Conservation (phyloP, 83 land plant genomes). For the Picea abies region DNA sequence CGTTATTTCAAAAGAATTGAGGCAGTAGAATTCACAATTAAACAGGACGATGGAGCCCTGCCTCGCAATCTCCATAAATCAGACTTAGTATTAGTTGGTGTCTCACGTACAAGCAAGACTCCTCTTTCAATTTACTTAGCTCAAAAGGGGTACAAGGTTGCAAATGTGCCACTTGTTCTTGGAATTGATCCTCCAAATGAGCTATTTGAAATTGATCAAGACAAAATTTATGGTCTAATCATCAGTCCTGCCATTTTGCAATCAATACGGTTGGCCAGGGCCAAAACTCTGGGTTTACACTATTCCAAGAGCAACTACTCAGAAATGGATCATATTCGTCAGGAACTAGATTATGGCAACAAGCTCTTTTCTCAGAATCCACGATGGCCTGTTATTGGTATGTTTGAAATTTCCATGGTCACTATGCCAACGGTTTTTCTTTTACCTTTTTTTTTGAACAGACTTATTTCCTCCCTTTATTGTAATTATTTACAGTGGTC, state of each 20-base stretch:
- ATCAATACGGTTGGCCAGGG: slow-evolving; percentile 78
- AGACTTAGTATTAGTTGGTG: slow-evolving; percentile 86
- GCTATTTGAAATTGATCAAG: slow-evolving; percentile 73
- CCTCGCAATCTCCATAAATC: slow-evolving; percentile 79
- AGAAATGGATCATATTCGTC: slow-evolving; percentile 84
- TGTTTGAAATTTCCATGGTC: slow-evolving; percentile 1
- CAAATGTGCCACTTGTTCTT: slow-evolving; percentile 92
- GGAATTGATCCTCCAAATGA: slow-evolving; percentile 81
- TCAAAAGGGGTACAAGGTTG: slow-evolving; percentile 97
- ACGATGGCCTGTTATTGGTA: slow-evolving; percentile 95
- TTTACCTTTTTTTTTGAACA: no score
- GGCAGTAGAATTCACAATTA: slow-evolving; percentile 95
- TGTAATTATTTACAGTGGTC: no score
- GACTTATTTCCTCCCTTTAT: no score
- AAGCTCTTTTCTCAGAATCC: slow-evolving; percentile 83
- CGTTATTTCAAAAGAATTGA: slow-evolving; percentile 90
- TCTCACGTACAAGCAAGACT: slow-evolving; percentile 96
- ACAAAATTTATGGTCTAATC: slow-evolving; percentile 83
- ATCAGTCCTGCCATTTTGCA: slow-evolving; percentile 82
- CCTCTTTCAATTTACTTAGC: slow-evolving; percentile 94
- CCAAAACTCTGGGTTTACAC: slow-evolving; percentile 65
- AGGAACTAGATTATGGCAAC: slow-evolving; percentile 75
- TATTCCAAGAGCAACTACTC: slow-evolving; percentile 55
- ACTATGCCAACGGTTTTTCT: no score
- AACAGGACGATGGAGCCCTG: slow-evolving; percentile 96